Conservation (phyloP, 257 asterid genomes). For the Nicotiana paniculata region DNA sequence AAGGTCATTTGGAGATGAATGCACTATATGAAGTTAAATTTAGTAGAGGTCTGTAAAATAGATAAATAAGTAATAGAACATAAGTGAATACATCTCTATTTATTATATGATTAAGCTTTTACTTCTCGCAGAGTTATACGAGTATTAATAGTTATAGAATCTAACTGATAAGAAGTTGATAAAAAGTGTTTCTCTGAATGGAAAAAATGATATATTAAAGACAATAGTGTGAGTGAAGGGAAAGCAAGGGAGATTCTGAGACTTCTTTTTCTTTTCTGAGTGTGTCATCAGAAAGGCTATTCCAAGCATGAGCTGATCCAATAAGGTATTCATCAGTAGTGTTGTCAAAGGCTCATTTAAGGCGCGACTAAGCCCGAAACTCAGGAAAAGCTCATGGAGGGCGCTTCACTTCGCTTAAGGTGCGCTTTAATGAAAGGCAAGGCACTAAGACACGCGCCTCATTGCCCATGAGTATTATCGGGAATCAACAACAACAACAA, state of each 20-base stretch:
- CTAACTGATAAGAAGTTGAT: not conserved
- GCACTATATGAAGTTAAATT: not conserved
- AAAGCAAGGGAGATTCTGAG: not conserved
- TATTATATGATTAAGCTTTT: not conserved
- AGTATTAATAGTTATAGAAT: not conserved
- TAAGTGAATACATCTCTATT: not conserved
- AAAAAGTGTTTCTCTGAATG: not conserved
- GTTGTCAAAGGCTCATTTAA: too few relatives aligned
- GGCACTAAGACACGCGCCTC: too few relatives aligned
- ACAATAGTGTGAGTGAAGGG: not conserved
- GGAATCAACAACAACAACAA: too few relatives aligned
- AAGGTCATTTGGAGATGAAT: not conserved
- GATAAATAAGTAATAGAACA: too few relatives aligned
- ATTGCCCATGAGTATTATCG: too few relatives aligned
- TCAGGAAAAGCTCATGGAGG: too few relatives aligned
- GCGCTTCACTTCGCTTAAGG: too few relatives aligned
- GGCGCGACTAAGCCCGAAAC: too few relatives aligned
- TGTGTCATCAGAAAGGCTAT: not conserved
- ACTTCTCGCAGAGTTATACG: not conserved
- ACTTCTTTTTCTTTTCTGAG: not conserved
- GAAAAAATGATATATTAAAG: not conserved
- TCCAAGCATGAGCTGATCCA: not conserved
- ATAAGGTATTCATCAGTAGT: not conserved
- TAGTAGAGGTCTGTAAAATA: not conserved
- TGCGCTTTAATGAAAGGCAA: too few relatives aligned